These are phyloP conservation scores for Pholiota molesta DNA, from an alignment of 768 basidiomycete genomes.

Conservation along the genomic window DNA sequence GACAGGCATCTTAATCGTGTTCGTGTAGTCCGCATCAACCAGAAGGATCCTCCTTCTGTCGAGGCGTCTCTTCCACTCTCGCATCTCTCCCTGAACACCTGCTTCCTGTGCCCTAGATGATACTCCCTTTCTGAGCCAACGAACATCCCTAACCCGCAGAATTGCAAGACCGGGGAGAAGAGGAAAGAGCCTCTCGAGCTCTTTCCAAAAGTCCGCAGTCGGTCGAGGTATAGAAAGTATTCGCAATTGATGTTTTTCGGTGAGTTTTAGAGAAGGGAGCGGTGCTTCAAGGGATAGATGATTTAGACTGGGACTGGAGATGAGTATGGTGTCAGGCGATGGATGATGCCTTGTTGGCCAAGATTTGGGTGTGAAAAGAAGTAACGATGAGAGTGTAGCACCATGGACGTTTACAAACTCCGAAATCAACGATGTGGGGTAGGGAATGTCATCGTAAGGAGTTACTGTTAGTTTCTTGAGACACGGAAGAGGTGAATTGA, in stretches of 20 bases:
- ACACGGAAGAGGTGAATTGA: constrained; percentile 61
- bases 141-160: constrained; percentile 67
- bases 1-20: constrained; percentile 24
- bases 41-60: constrained; percentile 59
- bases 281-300: constrained; percentile 77
- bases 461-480: constrained; percentile 70
- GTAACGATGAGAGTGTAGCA: constrained; percentile 55
- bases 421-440: constrained; percentile 58
- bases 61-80: constrained; percentile 70
- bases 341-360: constrained; percentile 66
- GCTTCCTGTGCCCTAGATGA: constrained; percentile 65
- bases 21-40: constrained; percentile 74
- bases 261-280: constrained; percentile 51
- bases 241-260: constrained; percentile 46
- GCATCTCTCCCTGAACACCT: constrained; percentile 83
- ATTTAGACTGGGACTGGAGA: constrained; percentile 54
- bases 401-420: constrained; percentile 67
- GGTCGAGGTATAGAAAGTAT: constrained; percentile 82
- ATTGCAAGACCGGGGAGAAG: constrained; percentile 57
- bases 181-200: constrained; percentile 58
- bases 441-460: constrained; percentile 71
- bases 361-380: constrained; percentile 69
- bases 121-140: constrained; percentile 74
- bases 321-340: constrained; percentile 51
- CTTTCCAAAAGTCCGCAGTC: constrained; percentile 54